A percentile compares a stretch with the other conserved stretches of the same genome.
Evolutionary conservation across 441 rosid species (phyloP).

Genomic region (Corymbia citriodora): DNA sequence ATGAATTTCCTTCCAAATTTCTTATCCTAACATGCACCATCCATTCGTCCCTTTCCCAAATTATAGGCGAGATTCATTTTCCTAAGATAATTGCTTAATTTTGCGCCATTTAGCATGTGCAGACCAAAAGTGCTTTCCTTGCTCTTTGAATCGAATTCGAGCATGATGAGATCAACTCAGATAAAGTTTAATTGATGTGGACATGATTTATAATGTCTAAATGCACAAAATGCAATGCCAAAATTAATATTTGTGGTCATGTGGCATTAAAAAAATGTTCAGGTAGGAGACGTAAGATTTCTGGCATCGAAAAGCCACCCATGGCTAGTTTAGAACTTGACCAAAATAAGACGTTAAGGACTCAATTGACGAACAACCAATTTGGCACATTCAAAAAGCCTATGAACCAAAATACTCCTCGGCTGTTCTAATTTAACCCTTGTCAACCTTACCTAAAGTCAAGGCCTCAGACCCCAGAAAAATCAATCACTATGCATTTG

Average conservation of each 20-base stretch:
- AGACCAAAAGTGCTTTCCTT: too few relatives aligned
- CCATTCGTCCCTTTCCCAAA: too few relatives aligned
- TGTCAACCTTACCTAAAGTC: neutral
- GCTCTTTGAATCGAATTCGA: too few relatives aligned
- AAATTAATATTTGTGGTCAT: neutral
- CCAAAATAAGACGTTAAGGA: neutral
- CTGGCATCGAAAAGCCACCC: neutral
- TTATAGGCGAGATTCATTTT: too few relatives aligned
- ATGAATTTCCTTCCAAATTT: too few relatives aligned
- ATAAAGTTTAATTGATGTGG: too few relatives aligned
- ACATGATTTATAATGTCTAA: too few relatives aligned
- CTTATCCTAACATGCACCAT: too few relatives aligned
- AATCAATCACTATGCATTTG: neutral
- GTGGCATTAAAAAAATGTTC: neutral
- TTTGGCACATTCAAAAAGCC: neutral
- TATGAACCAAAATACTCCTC: neutral
- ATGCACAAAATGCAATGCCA: too few relatives aligned
- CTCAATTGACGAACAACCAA: neutral
- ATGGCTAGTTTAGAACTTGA: neutral
- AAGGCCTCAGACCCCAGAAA: neutral
- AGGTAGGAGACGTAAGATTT: neutral
- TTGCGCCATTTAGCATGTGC: too few relatives aligned
- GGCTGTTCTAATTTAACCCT: neutral
- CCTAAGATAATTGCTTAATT: too few relatives aligned
- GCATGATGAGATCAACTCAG: too few relatives aligned